Evolutionary conservation across 2,329 filamentous ascomycete species (phyloP), one percentile per base, ranked within the genome.

Genomic region (Cladophialophora immunda): DNA sequence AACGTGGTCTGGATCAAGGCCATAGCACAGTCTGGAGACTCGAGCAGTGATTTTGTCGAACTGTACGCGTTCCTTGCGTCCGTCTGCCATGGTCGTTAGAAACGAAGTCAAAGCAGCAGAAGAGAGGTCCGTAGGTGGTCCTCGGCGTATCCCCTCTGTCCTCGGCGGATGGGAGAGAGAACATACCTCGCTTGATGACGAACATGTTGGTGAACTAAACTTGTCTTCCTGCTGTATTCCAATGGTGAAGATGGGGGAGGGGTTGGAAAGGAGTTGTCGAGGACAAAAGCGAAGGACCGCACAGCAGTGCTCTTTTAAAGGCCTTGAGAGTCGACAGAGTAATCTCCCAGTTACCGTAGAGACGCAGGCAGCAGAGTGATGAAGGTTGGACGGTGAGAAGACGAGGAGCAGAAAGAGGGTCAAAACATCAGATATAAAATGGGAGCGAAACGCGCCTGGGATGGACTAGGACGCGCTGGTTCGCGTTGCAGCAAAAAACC

Each of bases 41-140:
- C 95, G 93, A 76, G 95, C 95, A 77, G 95, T 98, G 88, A 99
- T 99, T 86, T 99, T 99, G 87, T 99, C 95, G 85, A 99, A 99
- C 81, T 99, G 95, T 72, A 99, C 95, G 81, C 95, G 95, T 87
- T 99, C 95, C 86, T 98, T 97, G 86, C 95, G 95, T 83, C 94
- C 94, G 87, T 99, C 95, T 98, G 75, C 45, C 67, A 73, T 66
- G 65, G 64, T 57, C 57, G 59, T 67, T 38, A 66, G 68, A 22
- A 2, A 29, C 32, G 50, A 47, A 15, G n/a, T 57, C 76, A n/a
- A 27, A 30, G 19, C 73, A 30, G 17, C 25, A n/a, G n/a, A 54
- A 54, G 58, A 47, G 38, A 55, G 62, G 13, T 30, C 50, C 22
- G 17, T 53, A 13, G 50, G 15, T 25, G 50, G 19, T 15, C 17